These are phyloP conservation scores for Sclerospora graminicola DNA, from an alignment of 352 stramenopile genomes.

Conservation along the genomic window DNA sequence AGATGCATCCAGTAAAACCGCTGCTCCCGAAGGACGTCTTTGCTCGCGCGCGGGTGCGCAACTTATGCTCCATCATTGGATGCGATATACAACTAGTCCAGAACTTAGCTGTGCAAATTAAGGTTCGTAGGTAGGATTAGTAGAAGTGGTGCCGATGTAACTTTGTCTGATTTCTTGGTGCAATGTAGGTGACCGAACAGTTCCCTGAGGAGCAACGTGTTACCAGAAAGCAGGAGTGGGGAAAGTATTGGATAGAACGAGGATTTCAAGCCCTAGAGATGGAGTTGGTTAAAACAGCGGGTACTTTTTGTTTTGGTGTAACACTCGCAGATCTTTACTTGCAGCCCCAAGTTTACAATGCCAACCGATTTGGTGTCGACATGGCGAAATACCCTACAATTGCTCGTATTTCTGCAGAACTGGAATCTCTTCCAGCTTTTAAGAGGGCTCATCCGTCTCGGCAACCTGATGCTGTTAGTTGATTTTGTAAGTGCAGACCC, in stretches of 20 bases:
- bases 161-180: too few species aligned
- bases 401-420: constrained; percentile 50
- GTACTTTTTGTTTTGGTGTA: constrained; percentile 65
- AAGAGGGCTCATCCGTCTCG: constrained; percentile 62
- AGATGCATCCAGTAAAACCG: too few species aligned
- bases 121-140: too few species aligned
- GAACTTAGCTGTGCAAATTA: constrained; percentile 71
- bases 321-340: too few species aligned
- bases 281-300: constrained; percentile 38
- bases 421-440: constrained; percentile 75
- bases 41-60: too few species aligned
- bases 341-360: constrained; percentile 90
- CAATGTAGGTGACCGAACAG: constrained; percentile 19
- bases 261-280: constrained; percentile 79
- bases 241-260: constrained; percentile 69
- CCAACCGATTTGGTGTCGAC: constrained; percentile 81
- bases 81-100: constrained; percentile 88
- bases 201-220: constrained; percentile 45
- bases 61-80: too few species aligned
- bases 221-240: too few species aligned
- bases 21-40: too few species aligned
- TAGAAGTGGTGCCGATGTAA: too few species aligned
- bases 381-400: constrained; percentile 86
- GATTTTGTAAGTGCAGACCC: neutral
- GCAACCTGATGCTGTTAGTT: constrained; percentile 55